Evolutionary conservation across 2,329 filamentous ascomycete species (phyloP).

Genomic region (Botrytis deweyae): DNA sequence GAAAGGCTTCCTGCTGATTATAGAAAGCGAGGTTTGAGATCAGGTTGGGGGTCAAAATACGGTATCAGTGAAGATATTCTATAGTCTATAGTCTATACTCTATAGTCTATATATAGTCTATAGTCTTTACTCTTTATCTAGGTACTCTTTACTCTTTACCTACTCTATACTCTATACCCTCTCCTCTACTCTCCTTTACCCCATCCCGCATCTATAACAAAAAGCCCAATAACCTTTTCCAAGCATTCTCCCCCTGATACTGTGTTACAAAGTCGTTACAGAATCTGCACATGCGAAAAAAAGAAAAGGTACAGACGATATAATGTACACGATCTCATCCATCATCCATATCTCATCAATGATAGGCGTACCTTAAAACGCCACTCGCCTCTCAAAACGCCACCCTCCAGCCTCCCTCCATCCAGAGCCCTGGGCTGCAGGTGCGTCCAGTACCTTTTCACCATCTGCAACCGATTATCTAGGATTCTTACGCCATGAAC

Average conservation of each 20-base stretch:
- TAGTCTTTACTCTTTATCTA: too few relatives aligned
- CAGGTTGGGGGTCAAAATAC: neutral
- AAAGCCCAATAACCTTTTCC: neutral
- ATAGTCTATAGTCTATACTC: too few relatives aligned
- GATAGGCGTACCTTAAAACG: neutral
- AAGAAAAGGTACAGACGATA: neutral
- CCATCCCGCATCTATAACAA: too few relatives aligned
- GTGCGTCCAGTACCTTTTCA: neutral
- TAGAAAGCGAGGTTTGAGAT: neutral
- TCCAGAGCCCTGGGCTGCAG: neutral
- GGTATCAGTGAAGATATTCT: neutral
- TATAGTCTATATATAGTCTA: too few relatives aligned
- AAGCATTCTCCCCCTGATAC: neutral
- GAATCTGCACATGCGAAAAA: neutral
- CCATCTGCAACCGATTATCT: neutral
- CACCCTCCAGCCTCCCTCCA: neutral
- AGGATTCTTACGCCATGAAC: constrained; percentile 3
- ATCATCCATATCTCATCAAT: neutral
- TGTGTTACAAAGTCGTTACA: neutral
- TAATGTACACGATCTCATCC: too few relatives aligned
- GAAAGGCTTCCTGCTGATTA: neutral
- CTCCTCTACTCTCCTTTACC: too few relatives aligned
- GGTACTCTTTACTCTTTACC: too few relatives aligned
- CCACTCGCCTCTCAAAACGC: neutral
- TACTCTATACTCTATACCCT: too few relatives aligned